Evolutionary conservation across 192 early-diverging fungal genomes (phyloP).

Genomic region (Paraglomus brasilianum): DNA sequence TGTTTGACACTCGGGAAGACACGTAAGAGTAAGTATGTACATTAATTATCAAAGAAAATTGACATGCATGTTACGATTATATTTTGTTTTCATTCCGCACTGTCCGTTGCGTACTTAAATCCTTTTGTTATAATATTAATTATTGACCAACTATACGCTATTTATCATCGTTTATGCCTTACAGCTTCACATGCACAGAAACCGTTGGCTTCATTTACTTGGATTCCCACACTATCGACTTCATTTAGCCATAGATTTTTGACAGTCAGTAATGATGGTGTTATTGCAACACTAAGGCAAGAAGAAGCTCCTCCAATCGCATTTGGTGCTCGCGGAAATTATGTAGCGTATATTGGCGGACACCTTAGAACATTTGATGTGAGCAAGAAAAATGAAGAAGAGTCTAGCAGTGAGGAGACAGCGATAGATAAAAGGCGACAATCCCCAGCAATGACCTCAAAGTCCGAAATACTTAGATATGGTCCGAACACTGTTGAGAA

Average conservation of each 20-base stretch:
- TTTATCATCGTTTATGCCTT: too few relatives aligned
- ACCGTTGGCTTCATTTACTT: conserved; percentile 49
- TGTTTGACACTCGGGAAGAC: conserved; percentile 32
- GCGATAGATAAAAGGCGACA: not conserved
- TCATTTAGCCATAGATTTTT: conserved; percentile 49
- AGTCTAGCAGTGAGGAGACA: not conserved
- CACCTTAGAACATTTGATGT: conserved; percentile 9
- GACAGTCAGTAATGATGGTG: conserved; percentile 53
- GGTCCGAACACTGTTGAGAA: not conserved
- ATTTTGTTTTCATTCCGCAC: too few relatives aligned
- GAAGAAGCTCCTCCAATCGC: conserved; percentile 51
- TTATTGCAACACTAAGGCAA: conserved; percentile 49
- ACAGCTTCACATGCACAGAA: too few relatives aligned
- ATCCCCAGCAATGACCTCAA: not conserved
- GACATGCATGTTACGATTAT: too few relatives aligned
- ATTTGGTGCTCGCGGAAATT: conserved; percentile 56
- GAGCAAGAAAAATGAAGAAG: not conserved
- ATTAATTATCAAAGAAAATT: too few relatives aligned
- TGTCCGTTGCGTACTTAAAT: too few relatives aligned
- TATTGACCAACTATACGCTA: too few relatives aligned
- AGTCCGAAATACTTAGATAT: not conserved
- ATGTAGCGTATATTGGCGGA: conserved; percentile 43
- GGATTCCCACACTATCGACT: conserved; percentile 44
- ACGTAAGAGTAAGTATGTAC: conserved; percentile 36
- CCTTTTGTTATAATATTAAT: too few relatives aligned